Evolutionary conservation across 345 rosid species (phyloP).

Genomic region (Cardiospermum halicacabum): DNA sequence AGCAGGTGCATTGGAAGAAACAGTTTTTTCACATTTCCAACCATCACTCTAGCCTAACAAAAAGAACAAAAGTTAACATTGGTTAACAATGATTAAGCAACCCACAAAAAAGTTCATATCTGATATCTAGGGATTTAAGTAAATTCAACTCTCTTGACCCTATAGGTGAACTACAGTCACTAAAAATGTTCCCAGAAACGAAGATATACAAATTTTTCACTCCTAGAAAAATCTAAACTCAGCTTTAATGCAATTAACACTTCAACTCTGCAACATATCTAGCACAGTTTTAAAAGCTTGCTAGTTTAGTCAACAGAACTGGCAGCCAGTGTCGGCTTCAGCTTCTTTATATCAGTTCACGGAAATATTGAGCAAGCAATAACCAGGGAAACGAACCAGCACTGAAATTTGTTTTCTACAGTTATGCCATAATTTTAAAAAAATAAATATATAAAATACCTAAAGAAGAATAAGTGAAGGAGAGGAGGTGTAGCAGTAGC

Average conservation of each 20-base stretch:
- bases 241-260: neutral
- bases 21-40: neutral
- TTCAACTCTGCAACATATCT: neutral
- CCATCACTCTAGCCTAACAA: neutral
- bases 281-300: neutral
- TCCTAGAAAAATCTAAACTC: neutral
- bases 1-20: neutral
- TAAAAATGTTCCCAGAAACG: neutral
- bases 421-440: neutral
- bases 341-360: neutral
- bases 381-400: neutral
- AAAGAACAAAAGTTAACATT: neutral
- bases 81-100: neutral
- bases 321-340: neutral
- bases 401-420: neutral
- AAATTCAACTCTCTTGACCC: neutral
- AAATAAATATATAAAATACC: slow-evolving; percentile 28
- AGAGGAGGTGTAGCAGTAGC: slow-evolving; percentile 41
- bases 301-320: neutral
- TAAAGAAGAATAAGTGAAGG: slow-evolving; percentile 38
- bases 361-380: slow-evolving; percentile 1
- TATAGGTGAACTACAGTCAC: neutral
- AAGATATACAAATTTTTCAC: neutral
- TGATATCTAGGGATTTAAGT: neutral
- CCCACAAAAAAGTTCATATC: neutral